Evolutionary conservation across 768 basidiomycete genomes (phyloP).

Genomic region (Amanita exitialis): DNA sequence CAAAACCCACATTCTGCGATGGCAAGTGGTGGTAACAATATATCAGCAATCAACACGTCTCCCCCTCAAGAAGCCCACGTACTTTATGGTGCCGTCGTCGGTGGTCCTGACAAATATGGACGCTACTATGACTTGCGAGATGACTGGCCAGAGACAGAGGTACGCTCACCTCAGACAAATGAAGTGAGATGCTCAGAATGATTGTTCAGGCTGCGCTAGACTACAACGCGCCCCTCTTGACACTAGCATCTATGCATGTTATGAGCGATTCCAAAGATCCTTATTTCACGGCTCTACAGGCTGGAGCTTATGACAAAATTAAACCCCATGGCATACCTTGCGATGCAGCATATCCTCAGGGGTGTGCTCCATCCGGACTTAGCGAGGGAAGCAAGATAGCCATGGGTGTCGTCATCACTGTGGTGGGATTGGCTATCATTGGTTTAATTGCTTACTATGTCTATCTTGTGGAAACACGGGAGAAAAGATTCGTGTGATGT

Average conservation of each 20-base stretch:
- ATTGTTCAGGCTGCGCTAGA: conserved; percentile 60
- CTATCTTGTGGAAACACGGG: conserved; percentile 10
- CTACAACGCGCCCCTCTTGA: conserved; percentile 86
- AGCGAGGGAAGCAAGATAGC: conserved; percentile 55
- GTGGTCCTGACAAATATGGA: conserved; percentile 74
- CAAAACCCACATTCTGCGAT: conserved; percentile 85
- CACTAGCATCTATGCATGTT: conserved; percentile 72
- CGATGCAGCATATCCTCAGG: conserved; percentile 54
- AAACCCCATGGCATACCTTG: conserved; percentile 67
- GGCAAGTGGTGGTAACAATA: conserved; percentile 75
- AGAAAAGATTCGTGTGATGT: neutral
- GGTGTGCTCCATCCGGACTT: conserved; percentile 43
- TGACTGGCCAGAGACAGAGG: conserved; percentile 88
- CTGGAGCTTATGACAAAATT: conserved; percentile 53
- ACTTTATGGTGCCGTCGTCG: conserved; percentile 82
- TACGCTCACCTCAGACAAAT: conserved; percentile 16
- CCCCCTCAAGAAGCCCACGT: conserved; percentile 67
- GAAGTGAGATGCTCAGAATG: neutral
- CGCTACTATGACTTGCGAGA: conserved; percentile 77
- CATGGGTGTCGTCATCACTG: conserved; percentile 54
- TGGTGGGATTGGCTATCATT: conserved; percentile 51
- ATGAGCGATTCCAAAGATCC: conserved; percentile 61
- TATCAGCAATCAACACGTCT: conserved; percentile 56
- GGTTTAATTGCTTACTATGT: conserved; percentile 33
- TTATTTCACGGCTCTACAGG: conserved; percentile 62